Evolutionary conservation across 164 flowering plant species (phyloP), one percentile per base, ranked within the genome.

Genomic region (Piper longum): DNA sequence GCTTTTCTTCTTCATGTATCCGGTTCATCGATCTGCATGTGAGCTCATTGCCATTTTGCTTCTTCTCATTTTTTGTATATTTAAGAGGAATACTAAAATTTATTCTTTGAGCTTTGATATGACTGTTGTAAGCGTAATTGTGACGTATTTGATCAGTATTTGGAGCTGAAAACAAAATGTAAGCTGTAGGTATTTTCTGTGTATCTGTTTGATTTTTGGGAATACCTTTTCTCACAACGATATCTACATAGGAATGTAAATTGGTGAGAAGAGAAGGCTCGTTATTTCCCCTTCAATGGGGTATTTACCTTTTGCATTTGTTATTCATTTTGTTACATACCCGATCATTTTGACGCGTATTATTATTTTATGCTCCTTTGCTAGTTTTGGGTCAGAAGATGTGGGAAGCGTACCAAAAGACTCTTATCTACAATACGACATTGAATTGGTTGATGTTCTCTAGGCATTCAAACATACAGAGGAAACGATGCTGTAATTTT

Each of bases 181-280:
- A 26, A 51, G 13, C 54, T 16, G 11, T 8, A 9, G 16, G 11
- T 8, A 51, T 26, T 26, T 16, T 51, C 54, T 51, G 36, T 26
- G 2, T 26, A 9, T 51, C 54, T 1, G 16, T 51, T 8, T 16
- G 16, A 51, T 51, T 51, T 8, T 51, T 51, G 54, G 16, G 2
- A 51, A 9, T 51, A 48, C 14, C 11, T 2, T 9, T 14, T 3
- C 52, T 48, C 14, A 48, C 52, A 9, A 14, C 9, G 2, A 9
- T 8, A 2, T 57, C 16, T 57, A 14, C 36, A 26, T 41, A 57
- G 60, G 41, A 7, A 57, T 57, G 60, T 42, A 41, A 17, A 41
- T 57, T 57, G 60, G 60, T 26, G 60, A 41, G 60, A 57, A 57
- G 41, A 57, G 60, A 57, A 26, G 60, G 36, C 60, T 57, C 12